Base-by-base conservation (phyloP, 2,329 filamentous ascomycete species). In the Aquanectria penicillioides region DNA sequence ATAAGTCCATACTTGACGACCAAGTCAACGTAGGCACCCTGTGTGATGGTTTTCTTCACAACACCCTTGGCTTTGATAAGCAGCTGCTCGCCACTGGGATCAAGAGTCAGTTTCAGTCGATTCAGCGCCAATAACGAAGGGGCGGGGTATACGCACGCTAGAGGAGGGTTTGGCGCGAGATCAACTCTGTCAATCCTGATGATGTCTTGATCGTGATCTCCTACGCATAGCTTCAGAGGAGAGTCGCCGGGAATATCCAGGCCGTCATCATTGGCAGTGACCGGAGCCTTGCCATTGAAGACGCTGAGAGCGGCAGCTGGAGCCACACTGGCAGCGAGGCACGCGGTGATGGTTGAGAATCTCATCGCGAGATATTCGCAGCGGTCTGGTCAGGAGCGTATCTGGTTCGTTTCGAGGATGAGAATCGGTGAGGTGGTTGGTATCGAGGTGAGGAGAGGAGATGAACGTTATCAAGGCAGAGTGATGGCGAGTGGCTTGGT, bases 1-100 rank as follows among this genome's bases (percentile, higher is more conserved):
- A 99, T 97, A 66, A 97, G 83, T 60, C 94, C 94, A 77, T 97
- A 97, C 80, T 97, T 97, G 79, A 99, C 94, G 66, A 89, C 85
- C 34, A 99, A 76, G 43, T 89, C 83, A 62, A 97, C 90, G 69
- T 91, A 92, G 59, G 94, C 92, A 57, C 93, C 94, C 57, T 93
- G 75, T 53, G 88, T 85, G 64, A 99, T 88, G 48, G 83, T 78
- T 71, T 96, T 78, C 67, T 83, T 84, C 64, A 98, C 85, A n/a
- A 80, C 86, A 56, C 94, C 95, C 26, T 80, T 83, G 41, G 94
- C 95, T 64, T 87, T 86, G 80, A 99, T 97, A 58, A 83, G 81
- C 51, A 99, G 88, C 17, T 85, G 86, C 69, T 87, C 67, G 70
- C 94, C 95, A 73, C 95, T 98, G 57, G 69, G 22, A 34, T 49